phyloP scores from a whole-genome alignment of 345 rosid genomes.

The Lepidium africanum region DNA sequence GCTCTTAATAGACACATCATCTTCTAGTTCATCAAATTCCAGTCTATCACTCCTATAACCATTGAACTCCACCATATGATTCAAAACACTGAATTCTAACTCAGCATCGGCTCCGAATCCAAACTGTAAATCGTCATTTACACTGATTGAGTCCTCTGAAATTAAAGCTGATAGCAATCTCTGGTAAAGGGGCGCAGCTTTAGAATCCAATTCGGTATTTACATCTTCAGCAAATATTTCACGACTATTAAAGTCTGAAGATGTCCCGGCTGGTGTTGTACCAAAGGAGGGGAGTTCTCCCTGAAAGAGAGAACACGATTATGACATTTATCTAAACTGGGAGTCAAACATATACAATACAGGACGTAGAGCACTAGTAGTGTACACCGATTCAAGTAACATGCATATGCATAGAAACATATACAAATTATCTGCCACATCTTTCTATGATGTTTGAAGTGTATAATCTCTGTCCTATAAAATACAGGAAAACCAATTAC shows the following conservation, averaged over 20 bases:
- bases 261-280: constrained; percentile 9
- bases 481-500: constrained; percentile 28
- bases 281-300: constrained; percentile 22
- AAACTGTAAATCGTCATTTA: constrained; percentile 36
- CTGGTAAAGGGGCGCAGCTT: constrained; percentile 54
- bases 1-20: constrained; percentile 31
- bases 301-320: constrained; percentile 14
- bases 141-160: constrained; percentile 54
- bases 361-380: not conserved
- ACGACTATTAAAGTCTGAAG: constrained; percentile 20
- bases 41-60: constrained; percentile 45
- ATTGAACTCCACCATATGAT: constrained; percentile 46
- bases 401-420: not conserved
- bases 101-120: constrained; percentile 53
- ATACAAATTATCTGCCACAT: constrained; percentile 3
- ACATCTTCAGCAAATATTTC: constrained; percentile 32
- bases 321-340: constrained; percentile 7
- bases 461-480: constrained; percentile 2
- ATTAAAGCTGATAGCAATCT: constrained; percentile 81
- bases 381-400: not conserved
- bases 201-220: constrained; percentile 31
- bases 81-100: constrained; percentile 47
- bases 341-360: not conserved
- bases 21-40: constrained; percentile 45
- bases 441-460: not conserved